A percentile compares a stretch with the other conserved stretches of the same genome.
Conservation (phyloP, 108 stramenopile species). For the Parietichytrium sp. region DNA sequence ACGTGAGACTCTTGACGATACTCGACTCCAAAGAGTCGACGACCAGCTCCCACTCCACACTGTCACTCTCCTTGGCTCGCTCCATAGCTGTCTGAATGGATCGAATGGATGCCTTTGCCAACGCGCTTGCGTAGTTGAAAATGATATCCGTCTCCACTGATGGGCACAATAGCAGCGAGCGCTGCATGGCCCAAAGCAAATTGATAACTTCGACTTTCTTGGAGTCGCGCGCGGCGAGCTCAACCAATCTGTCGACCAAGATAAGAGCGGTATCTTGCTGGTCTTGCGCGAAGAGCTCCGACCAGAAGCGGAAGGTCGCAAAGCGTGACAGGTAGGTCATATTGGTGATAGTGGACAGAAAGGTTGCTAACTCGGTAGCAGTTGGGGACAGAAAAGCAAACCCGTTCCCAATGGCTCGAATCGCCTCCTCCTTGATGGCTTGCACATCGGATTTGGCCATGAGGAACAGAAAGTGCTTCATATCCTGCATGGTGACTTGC, state of each 20-base stretch:
- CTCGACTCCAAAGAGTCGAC: background rate
- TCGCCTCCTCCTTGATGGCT: conserved; percentile 28
- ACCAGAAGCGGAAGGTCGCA: conserved; percentile 28
- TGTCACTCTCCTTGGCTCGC: too few species aligned
- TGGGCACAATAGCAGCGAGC: background rate
- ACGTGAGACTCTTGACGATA: conserved; percentile 4
- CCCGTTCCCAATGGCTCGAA: conserved; percentile 14
- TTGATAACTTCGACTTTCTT: background rate
- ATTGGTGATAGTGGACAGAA: conserved; percentile 32
- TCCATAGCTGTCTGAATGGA: too few species aligned
- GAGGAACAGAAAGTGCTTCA: background rate
- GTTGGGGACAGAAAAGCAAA: conserved; percentile 26
- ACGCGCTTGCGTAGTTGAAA: background rate
- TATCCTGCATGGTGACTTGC: conserved; percentile 33
- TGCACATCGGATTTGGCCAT: background rate
- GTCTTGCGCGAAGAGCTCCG: conserved; percentile 10
- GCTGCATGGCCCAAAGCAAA: background rate
- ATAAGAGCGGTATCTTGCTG: conserved; percentile 27
- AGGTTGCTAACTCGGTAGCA: conserved; percentile 20
- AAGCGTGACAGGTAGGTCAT: conserved; percentile 29
- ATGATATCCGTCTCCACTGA: conserved; percentile 11
- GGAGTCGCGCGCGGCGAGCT: background rate
- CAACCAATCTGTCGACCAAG: background rate
- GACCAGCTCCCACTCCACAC: too few species aligned
- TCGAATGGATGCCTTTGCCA: background rate